Base-by-base conservation (phyloP, 1,284 basidiomycete genomes). In the Apiotrichum laibachii region DNA sequence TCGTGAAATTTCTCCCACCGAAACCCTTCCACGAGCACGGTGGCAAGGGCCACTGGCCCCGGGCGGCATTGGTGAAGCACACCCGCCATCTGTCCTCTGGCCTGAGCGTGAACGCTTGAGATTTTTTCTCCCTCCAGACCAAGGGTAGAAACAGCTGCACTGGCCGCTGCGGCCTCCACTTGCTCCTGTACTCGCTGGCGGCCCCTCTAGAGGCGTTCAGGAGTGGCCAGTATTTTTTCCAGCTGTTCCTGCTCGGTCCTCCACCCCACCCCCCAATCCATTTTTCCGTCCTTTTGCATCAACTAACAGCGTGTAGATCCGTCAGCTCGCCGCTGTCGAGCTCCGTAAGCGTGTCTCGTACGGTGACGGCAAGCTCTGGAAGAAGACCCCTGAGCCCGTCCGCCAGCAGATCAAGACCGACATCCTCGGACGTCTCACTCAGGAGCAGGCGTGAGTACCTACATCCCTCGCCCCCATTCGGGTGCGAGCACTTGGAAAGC, bases 301-400 rank as follows among this genome's bases (percentile, higher is more conserved):
- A 34, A 35, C 52, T 50, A 21, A 49, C 37, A 18, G 11, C 16
- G 26, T 10, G 10, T 64, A 96, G 92, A 87, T 97, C 62, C 90
- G 95, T 57, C 96, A 99, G 86, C 85, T 99, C 22, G 91, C 94
- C 52, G 92, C 94, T n/a, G 94, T 99, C 59, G 96, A 99, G 81
- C 83, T 98, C 72, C 84, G 96, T 67, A 99, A 99, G 83, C 88
- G 95, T 62, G 85, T 99, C 59, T 79, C 83, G 31, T 84, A 86
- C 76, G 88, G 88, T 71, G 88, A 88, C 67, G 89, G 89, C 56
- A 87, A 86, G 76, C 80, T 94, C 43, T 98, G 96, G 95, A 82
- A 86, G 43, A 82, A 85, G 68, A 84, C 92, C 56, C 79, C 86
- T 46, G 84, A 85, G 72, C 80, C 83, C 50, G 83, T 89, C 62